Conservation (phyloP, 2,329 filamentous ascomycete genomes). For the Coniochaeta ligniaria region DNA sequence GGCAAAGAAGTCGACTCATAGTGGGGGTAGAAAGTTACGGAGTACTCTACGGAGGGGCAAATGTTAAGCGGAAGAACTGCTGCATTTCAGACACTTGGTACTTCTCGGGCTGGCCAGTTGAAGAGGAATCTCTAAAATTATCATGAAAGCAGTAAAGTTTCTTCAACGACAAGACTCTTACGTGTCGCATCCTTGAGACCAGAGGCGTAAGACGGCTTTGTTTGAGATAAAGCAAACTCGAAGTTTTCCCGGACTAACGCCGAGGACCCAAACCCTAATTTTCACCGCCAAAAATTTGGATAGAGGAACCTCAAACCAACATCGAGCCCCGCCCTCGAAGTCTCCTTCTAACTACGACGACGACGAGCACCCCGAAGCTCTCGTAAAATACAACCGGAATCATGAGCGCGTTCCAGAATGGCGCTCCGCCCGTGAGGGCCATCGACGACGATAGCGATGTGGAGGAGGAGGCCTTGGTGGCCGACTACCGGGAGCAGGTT, state of each 20-base stretch:
- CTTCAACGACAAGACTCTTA: not conserved
- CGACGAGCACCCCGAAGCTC: not conserved
- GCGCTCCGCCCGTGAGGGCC: constrained; percentile 50
- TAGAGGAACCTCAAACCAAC: not conserved
- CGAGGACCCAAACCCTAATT: not conserved
- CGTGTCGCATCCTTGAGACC: not conserved
- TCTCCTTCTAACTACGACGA: not conserved
- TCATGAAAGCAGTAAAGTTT: not conserved
- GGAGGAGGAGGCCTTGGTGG: constrained; percentile 91
- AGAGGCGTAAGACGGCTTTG: not conserved
- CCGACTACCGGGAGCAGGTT: constrained; percentile 94
- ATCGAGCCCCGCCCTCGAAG: not conserved
- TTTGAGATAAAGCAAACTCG: not conserved
- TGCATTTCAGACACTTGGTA: not conserved
- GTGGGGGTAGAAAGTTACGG: constrained; percentile 3
- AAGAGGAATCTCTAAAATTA: not conserved
- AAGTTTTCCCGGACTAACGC: not conserved
- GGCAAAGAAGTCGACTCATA: constrained; percentile 3
- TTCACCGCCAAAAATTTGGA: not conserved
- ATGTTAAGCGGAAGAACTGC: constrained; percentile 5
- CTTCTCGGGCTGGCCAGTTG: not conserved
- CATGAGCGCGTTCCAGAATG: constrained; percentile 59
- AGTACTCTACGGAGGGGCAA: constrained; percentile 3
- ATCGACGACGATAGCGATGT: constrained; percentile 82
- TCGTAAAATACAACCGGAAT: constrained; percentile 10